Percentiles rank a stretch among this genome's conserved stretches.
phyloP scores from a whole-genome alignment of 1,284 basidiomycete species.

The Ceratobasidium sp. region DNA sequence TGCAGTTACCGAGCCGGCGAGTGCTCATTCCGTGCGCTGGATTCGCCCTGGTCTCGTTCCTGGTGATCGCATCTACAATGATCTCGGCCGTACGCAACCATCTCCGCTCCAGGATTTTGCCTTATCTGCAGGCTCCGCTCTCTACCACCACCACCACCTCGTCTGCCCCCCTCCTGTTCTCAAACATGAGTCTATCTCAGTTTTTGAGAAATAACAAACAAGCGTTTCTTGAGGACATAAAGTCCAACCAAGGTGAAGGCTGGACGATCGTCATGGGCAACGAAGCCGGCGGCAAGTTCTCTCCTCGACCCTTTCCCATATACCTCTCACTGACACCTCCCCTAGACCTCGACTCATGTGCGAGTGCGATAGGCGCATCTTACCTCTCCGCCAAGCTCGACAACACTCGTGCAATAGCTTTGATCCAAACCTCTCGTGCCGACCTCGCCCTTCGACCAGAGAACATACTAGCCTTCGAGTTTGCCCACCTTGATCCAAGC shows the following conservation, averaged over 20 bases:
- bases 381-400: slow-evolving; percentile 67
- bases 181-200: slow-evolving; percentile 47
- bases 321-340: slow-evolving; percentile 8
- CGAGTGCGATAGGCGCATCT: slow-evolving; percentile 82
- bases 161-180: not conserved
- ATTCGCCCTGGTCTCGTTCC: slow-evolving; percentile 18
- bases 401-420: slow-evolving; percentile 66
- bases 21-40: slow-evolving; percentile 12
- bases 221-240: slow-evolving; percentile 57
- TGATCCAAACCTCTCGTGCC: slow-evolving; percentile 72
- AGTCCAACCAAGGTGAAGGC: slow-evolving; percentile 55
- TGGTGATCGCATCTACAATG: slow-evolving; percentile 36
- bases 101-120: slow-evolving; percentile 12
- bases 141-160: not conserved
- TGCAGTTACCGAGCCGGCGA: slow-evolving; percentile 34
- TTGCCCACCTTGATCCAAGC: slow-evolving; percentile 60
- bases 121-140: slow-evolving; percentile 26
- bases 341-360: slow-evolving; percentile 86
- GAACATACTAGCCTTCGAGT: slow-evolving; percentile 76
- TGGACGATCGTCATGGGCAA: slow-evolving; percentile 92
- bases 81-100: slow-evolving; percentile 11
- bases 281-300: slow-evolving; percentile 81
- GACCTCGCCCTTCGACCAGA: slow-evolving; percentile 86
- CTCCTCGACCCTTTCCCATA: slow-evolving; percentile 33
- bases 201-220: slow-evolving; percentile 55